Base-by-base conservation (phyloP, 1,284 basidiomycete genomes). In the Athelia psychrophila region DNA sequence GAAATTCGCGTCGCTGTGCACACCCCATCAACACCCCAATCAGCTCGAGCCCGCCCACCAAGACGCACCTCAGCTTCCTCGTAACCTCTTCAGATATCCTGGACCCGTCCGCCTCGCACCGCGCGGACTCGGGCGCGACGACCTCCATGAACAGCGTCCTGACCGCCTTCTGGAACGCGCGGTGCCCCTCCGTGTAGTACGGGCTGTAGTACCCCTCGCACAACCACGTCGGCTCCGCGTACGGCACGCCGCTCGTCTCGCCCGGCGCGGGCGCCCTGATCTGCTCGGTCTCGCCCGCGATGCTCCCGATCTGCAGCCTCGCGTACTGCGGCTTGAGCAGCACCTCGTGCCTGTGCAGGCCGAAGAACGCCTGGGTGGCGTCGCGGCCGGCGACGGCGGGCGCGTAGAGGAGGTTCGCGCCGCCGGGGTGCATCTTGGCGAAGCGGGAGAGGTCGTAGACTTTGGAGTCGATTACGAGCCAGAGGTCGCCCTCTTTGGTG, bases 171-270 rank as follows among this genome's bases (percentile, higher is more conserved):
- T 91, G 88, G 69, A 91, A 90, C 49, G 66, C 73, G 35, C 79
- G 67, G 58, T 91, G 88, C 16, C 76, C 76, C 0, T 93, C 87
- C 19, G 78, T 88, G 73, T 92, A 96, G 68, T 95, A 98, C 0
- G 94, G 91, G 54, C 79, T 88, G 62, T 81, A 78, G 73, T 86
- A 95, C 0, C 90, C 91, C 5, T 81, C 70, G n/a, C 73, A 75
- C 38, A 97, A 82, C 93, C 93, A 97, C 1, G 88, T 86, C 2
- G 93, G 88, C 64, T 98, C 95, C 1, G 84, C 93, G 64, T 96
- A 97, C 0, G 95, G 95, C 0, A 97, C 88, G 51, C 77, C 67
- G 24, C 86, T 92, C 48, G 90, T 66, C 38, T 83, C 82, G 45
- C 91, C 93, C 0, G 85, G 78, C 1, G 71, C 70, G 3, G 78